Evolutionary conservation across 768 basidiomycete genomes (phyloP), one percentile per base, ranked within the genome.

Genomic region (Suillus ampliporus): DNA sequence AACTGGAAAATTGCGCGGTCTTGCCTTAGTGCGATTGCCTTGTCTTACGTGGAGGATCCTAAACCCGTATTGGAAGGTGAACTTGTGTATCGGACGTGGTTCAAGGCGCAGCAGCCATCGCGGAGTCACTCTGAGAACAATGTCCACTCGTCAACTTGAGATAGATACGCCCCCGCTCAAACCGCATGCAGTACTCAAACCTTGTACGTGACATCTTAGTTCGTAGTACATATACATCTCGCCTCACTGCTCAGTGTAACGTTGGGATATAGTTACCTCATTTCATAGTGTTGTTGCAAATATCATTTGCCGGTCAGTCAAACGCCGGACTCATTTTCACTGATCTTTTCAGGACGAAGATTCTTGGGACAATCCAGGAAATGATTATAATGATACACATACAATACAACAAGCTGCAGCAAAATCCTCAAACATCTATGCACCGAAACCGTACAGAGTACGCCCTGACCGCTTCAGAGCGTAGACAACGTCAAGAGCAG

Each of bases 401-500:
- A 73, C 46, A 57, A 62, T 73, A 73, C 71, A 56, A 56, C 37
- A 71, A 11, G 46, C 21, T 10, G 57, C 31, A 48, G 9, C 26
- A 46, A 53, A 65, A 47, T 13, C 10, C 31, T 10, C 35, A 23
- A 40, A 5, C 11, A 57, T 62, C 63, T 63, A 71, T 63, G 72
- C 72, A 60, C 67, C 69, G 46, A 65, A 68, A 41, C 63, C 60
- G n/a, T 64, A 54, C 37, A 97, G 87, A 17, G 94, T 96, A 68
- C 94, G 89, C 26, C 91, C 91, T 54, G 89, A 91, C 37, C 91
- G 88, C 78, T 93, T 92, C 57, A 94, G 84, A 7, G 92, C 91
- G 68, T 93, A 94, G 15, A 93, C 91, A 28, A 94, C 96, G 73
- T 98, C 96, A 67, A 98, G 91, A 1, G 96, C 94, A 53, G 95